These are phyloP conservation scores for Fraxinus pennsylvanica DNA, from an alignment of 257 asterid genomes.

Conservation along the genomic window DNA sequence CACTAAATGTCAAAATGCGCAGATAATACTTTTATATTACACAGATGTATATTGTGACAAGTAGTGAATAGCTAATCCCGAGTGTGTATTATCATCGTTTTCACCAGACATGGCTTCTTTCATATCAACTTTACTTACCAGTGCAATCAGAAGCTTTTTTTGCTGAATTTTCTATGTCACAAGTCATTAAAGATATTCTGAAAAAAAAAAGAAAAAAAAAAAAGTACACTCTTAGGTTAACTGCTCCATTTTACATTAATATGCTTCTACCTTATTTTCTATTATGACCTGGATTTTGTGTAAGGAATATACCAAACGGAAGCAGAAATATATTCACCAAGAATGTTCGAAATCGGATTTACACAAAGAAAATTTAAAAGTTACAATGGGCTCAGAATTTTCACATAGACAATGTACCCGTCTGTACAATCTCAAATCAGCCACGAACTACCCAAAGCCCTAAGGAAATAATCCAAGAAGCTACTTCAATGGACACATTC, in stretches of 20 bases:
- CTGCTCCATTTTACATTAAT: background rate
- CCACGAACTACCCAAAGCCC: no score
- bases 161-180: background rate
- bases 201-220: background rate
- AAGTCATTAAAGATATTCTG: background rate
- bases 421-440: no score
- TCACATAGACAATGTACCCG: no score
- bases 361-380: no score
- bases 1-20: slow-evolving; percentile 66
- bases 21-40: slow-evolving; percentile 25
- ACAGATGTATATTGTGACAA: background rate
- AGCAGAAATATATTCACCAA: no score
- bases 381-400: no score
- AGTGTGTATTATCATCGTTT: background rate
- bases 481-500: no score
- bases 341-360: no score
- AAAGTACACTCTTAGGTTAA: background rate
- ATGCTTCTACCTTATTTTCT: background rate
- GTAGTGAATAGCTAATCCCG: background rate
- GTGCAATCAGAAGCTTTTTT: background rate
- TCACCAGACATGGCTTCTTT: background rate
- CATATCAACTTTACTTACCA: background rate
- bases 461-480: no score
- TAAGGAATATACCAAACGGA: no score
- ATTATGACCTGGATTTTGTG: no score